A percentile compares a stretch with the other conserved stretches of the same genome.
Conservation (phyloP, 1,139 yeast genomes). For the Suhomyces choctaworum region DNA sequence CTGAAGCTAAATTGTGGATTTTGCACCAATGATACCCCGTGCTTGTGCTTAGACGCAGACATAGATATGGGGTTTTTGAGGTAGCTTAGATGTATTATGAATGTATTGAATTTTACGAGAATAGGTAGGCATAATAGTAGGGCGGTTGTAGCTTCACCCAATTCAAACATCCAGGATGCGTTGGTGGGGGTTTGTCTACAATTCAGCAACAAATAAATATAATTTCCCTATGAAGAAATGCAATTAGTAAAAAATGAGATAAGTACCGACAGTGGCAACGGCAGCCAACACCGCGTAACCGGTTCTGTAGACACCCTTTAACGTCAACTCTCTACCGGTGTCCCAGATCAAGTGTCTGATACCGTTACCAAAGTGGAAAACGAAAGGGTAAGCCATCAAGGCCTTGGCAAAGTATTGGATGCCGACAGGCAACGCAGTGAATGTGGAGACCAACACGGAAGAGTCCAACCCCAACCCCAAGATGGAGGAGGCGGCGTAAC, state of each 20-base stretch:
- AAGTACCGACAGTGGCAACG: conserved; percentile 65
- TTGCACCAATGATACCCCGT: conserved; percentile 42
- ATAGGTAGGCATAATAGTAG: no score
- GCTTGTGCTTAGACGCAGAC: conserved; percentile 41
- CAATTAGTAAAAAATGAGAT: conserved; percentile 45
- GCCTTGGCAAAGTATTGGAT: conserved; percentile 68
- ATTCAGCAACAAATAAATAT: no score
- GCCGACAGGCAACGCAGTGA: conserved; percentile 59
- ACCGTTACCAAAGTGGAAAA: conserved; percentile 84
- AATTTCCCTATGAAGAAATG: conserved; percentile 3
- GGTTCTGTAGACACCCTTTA: conserved; percentile 88
- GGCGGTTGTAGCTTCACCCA: no score
- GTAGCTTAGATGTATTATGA: conserved; percentile 3
- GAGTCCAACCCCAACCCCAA: conserved; percentile 67
- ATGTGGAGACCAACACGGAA: conserved; percentile 55
- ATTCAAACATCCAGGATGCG: no score
- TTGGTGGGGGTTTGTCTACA: no score
- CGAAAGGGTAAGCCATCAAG: conserved; percentile 76
- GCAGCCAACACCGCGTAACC: conserved; percentile 82
- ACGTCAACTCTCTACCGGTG: conserved; percentile 70
- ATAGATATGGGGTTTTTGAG: conserved; percentile 12
- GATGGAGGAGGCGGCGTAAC: conserved; percentile 70
- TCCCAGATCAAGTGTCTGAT: conserved; percentile 95
- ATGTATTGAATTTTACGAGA: no score
- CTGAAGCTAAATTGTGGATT: conserved; percentile 40